Base-by-base conservation (phyloP, 495 filamentous ascomycete species). In the Neurospora pannonica region DNA sequence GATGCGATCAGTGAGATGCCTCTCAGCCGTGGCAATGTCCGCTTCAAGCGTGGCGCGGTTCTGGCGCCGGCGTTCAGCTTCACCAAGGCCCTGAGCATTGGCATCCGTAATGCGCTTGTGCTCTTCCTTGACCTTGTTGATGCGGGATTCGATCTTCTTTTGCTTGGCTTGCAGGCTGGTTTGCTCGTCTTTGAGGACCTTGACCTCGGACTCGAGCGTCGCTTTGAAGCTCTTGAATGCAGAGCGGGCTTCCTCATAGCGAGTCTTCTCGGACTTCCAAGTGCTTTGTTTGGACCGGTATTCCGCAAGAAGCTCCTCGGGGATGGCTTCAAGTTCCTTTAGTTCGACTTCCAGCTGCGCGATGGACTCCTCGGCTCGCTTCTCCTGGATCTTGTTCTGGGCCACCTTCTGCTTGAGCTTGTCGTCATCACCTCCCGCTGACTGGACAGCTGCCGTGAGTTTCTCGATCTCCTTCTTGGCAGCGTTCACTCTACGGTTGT, bases 401-500 rank as follows among this genome's bases (percentile, higher is more conserved):
- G 92, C 86, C 42, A 92, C 88, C 76, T 94, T 93, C 78, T 95
- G 93, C 73, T 91, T 90, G 76, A 93, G 89, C 75, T 91, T 88
- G 77, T 96, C 95, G 79, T 98, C 95, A 77, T 91, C 91, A 70
- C 90, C 91, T 75, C 92, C 92, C 70, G 93, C 90, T 43, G 90
- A 91, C 77, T 87, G 88, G 75, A 92, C 92, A 40, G 88, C 86
- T n/a, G 81, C 81, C 60, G 86, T 89, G 71, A 91, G 89, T 71
- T 89, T 92, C 77, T 97, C 92, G 71, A 95, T 89, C 77, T 98
- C 94, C 82, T 91, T 97, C 77, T 89, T 90, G 71, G 94, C 81
- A 39, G 88, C 86, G 62, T 91, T 90, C 74, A 92, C 83, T 69
- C 87, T 88, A 72, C 89, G 84, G 79, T 93, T 93, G 80, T 95